Evolutionary conservation across 2,329 filamentous ascomycete genomes (phyloP), one percentile per base, ranked within the genome.

Genomic region (Pseudopyricularia cyperi): DNA sequence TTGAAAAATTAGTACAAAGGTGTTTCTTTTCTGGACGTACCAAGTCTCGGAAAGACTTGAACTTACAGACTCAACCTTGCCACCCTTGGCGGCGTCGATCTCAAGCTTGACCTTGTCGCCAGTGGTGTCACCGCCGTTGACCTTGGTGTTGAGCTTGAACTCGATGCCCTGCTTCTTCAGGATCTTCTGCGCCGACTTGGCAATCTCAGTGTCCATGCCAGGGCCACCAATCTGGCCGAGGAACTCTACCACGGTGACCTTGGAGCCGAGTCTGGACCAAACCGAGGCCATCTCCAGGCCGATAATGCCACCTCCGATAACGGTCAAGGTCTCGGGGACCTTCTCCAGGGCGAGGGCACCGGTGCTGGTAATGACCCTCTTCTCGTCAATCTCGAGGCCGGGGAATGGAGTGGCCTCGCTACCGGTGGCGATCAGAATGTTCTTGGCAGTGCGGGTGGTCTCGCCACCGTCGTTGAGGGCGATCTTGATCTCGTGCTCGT

Each of bases 221-320:
- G 93, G 93, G 54, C 93, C 93, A 70, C 93, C 93, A 60, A 98
- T 97, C 75, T 96, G 90, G 63, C 84, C 82, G 53, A 98, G 76
- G 73, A 93, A 98, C 72, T 98, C 93, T 53, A 98, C 90, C 54
- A 98, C 90, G 56, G 93, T 98, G 55, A 98, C 93, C 71, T 97
- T 88, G 57, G 89, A 71, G 57, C 93, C 93, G 56, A 98, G 77
- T 63, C 93, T 82, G 55, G 89, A 95, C 93, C 93, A 98, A 52
- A 98, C 93, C 51, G 91, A 97, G 57, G 75, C 89, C 93, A 98
- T 98, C 73, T 98, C 93, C 42, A 98, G 82, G 66, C 93, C 93
- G 64, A 98, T 98, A 69, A 98, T 98, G 68, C 93, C 93, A 67
- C 93, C 93, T 61, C 93, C 93, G 66, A 98, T 96, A 62, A 98